Evolutionary conservation across 106 monocot genomes (phyloP).

Genomic region (Dendrobium officinale): DNA sequence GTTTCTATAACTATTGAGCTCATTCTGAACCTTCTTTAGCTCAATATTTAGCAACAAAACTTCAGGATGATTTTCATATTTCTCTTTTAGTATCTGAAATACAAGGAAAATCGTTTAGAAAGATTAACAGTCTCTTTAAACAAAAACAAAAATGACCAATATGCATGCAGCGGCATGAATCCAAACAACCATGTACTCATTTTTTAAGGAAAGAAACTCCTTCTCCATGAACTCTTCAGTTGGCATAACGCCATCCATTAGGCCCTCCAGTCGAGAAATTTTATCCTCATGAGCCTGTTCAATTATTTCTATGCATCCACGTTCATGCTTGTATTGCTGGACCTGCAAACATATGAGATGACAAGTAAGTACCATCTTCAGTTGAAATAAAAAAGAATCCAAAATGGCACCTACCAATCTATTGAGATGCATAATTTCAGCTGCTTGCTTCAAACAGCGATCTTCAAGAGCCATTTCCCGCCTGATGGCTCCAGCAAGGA

Average conservation of each 20-base stretch:
- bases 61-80: constrained; percentile 87
- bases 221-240: constrained; percentile 77
- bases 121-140: not conserved
- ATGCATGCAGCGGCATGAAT: not conserved
- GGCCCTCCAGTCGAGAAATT: constrained; percentile 68
- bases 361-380: not conserved
- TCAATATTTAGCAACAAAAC: constrained; percentile 50
- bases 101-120: not conserved
- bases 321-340: constrained; percentile 84
- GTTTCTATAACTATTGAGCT: constrained; percentile 52
- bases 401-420: constrained; percentile 39
- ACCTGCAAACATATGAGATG: constrained; percentile 29
- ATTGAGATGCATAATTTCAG: constrained; percentile 68
- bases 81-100: constrained; percentile 54
- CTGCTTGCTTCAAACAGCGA: constrained; percentile 59
- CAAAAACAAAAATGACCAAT: not conserved
- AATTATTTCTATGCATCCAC: constrained; percentile 73
- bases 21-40: constrained; percentile 57
- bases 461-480: constrained; percentile 81
- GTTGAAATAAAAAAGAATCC: not conserved
- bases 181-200: constrained; percentile 63
- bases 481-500: constrained; percentile 81
- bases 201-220: constrained; percentile 50
- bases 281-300: constrained; percentile 67
- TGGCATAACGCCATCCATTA: constrained; percentile 79